Evolutionary conservation across 805 yeast species (phyloP).

Genomic region (Cyberlindnera euphorbiiphila): DNA sequence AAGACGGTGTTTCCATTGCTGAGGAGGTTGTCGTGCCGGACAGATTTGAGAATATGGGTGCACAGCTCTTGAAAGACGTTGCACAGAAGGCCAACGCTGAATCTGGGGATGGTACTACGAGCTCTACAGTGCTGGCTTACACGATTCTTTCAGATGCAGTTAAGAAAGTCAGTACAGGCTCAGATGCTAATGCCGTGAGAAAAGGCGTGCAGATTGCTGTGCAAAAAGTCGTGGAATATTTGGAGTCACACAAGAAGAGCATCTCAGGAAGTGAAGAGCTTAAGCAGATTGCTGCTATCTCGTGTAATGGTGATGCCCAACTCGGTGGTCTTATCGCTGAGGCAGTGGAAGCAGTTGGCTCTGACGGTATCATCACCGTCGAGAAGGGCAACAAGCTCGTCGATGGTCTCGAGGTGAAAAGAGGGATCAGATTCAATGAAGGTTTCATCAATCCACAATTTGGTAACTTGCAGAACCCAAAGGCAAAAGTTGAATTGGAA

Average conservation of each 20-base stretch:
- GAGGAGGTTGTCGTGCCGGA: slow-evolving; percentile 76
- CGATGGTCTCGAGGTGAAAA: slow-evolving; percentile 94
- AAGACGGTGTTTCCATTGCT: slow-evolving; percentile 98
- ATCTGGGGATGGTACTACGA: slow-evolving; percentile 99
- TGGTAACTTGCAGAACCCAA: slow-evolving; percentile 73
- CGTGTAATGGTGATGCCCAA: slow-evolving; percentile 94
- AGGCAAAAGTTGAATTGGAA: slow-evolving; percentile 89
- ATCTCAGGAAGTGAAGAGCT: slow-evolving; percentile 92
- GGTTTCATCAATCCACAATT: slow-evolving; percentile 97
- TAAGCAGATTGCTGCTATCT: slow-evolving; percentile 96
- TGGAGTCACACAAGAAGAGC: slow-evolving; percentile 83
- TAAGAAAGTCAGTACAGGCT: slow-evolving; percentile 97
- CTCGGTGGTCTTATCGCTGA: slow-evolving; percentile 87
- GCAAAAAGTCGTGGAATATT: slow-evolving; percentile 81
- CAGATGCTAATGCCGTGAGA: slow-evolving; percentile 98
- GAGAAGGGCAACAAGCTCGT: slow-evolving; percentile 96
- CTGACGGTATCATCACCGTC: slow-evolving; percentile 97
- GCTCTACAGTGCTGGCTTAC: slow-evolving; percentile 95
- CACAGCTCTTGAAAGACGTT: slow-evolving; percentile 91
- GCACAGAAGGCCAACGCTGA: slow-evolving; percentile 95
- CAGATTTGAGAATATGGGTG: slow-evolving; percentile 95
- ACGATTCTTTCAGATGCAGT: slow-evolving; percentile 93
- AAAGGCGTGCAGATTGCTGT: slow-evolving; percentile 97
- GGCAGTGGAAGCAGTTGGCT: slow-evolving; percentile 98
- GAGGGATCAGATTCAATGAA: slow-evolving; percentile 98